Percentiles rank a stretch among this genome's conserved stretches.
These are phyloP conservation scores for Eimeria tenella DNA, from an alignment of 169 alveolate genomes.

Conservation along the genomic window DNA sequence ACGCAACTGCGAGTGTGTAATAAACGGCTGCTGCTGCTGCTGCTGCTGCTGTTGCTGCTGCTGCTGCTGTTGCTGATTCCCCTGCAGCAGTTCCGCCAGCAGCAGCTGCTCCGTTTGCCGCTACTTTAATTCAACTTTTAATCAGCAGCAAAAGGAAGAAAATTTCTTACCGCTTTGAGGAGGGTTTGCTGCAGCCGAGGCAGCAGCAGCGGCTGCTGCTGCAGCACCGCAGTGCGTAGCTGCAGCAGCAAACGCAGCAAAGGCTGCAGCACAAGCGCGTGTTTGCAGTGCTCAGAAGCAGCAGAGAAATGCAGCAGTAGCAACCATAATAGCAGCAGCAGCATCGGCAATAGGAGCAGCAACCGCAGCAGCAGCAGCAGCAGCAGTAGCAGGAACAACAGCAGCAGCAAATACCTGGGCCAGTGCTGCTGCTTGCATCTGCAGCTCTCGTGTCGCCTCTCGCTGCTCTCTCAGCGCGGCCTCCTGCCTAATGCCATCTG, in stretches of 20 bases:
- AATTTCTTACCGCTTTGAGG: neutral
- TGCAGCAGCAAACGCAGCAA: neutral
- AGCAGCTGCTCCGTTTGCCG: too few species aligned
- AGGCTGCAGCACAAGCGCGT: neutral
- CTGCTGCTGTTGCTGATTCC: too few species aligned
- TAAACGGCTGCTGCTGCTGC: too few species aligned
- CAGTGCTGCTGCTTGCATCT: slow-evolving; percentile 34
- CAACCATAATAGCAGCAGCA: slow-evolving; percentile 1
- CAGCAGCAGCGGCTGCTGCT: slow-evolving; percentile 64
- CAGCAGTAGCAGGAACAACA: neutral
- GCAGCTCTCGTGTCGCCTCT: slow-evolving; percentile 18
- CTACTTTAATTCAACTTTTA: too few species aligned
- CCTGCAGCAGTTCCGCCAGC: too few species aligned
- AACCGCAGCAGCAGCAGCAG: slow-evolving; percentile 19
- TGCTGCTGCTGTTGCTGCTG: too few species aligned
- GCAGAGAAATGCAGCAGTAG: neutral
- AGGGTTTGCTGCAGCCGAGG: slow-evolving; percentile 45
- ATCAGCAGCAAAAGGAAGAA: neutral
- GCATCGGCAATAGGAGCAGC: neutral
- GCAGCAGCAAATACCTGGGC: slow-evolving; percentile 45
- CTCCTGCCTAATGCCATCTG: neutral
- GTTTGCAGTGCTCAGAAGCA: neutral
- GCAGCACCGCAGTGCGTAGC: neutral
- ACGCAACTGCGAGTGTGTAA: too few species aligned
- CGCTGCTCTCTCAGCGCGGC: neutral